Conservation (phyloP, 75 land plant genomes). For the Pinus tabuliformis region DNA sequence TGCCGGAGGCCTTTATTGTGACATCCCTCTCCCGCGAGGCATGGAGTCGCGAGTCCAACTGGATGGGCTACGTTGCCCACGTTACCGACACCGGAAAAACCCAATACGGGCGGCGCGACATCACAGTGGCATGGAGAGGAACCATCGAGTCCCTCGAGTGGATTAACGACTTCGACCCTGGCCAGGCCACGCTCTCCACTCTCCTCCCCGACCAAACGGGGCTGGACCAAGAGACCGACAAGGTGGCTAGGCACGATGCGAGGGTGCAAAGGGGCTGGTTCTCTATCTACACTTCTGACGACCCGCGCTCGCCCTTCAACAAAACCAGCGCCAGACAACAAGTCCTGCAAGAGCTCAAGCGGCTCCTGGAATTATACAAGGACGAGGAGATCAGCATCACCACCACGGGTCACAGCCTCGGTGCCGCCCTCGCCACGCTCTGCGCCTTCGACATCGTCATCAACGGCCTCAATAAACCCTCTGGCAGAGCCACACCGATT, state of each 20-base stretch:
- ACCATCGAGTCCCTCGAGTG: slow-evolving; percentile 52
- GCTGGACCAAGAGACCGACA: not conserved
- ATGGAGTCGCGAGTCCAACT: slow-evolving; percentile 68
- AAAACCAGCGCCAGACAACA: slow-evolving; percentile 18
- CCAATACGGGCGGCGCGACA: slow-evolving; percentile 64
- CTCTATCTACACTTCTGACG: slow-evolving; percentile 18
- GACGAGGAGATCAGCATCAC: slow-evolving; percentile 77
- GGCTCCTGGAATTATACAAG: slow-evolving; percentile 48
- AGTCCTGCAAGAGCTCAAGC: slow-evolving; percentile 35
- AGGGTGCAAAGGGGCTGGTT: slow-evolving; percentile 25
- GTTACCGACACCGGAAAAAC: slow-evolving; percentile 53
- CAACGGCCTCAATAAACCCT: slow-evolving; percentile 8
- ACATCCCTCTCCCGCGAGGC: slow-evolving; percentile 60
- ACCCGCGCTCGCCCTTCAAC: slow-evolving; percentile 12
- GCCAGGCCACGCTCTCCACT: slow-evolving; percentile 21
- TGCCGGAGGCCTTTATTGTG: slow-evolving; percentile 52
- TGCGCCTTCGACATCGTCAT: slow-evolving; percentile 29
- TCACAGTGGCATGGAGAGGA: slow-evolving; percentile 82
- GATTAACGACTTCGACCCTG: slow-evolving; percentile 62
- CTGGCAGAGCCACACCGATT: not conserved
- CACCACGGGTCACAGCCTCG: slow-evolving; percentile 74
- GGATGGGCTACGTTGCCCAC: slow-evolving; percentile 88
- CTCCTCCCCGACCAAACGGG: not conserved
- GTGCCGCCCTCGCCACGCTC: slow-evolving; percentile 25
- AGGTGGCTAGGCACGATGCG: not conserved